phyloP scores from a whole-genome alignment of 805 yeast species.

The Lipomyces mesembrius region DNA sequence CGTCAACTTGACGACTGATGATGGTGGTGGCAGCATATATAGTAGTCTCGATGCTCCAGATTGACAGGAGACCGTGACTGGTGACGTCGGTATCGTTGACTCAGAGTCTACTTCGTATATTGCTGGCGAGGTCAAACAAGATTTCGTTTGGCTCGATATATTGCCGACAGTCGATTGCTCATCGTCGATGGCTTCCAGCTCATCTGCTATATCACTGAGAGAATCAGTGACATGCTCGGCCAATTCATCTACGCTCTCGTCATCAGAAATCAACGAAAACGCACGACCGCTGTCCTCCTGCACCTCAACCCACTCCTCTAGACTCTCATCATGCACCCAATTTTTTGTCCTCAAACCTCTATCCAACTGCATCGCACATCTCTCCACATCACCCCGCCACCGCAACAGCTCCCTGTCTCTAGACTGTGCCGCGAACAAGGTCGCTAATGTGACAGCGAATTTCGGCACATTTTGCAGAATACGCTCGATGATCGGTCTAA shows the following conservation, averaged over 20 bases:
- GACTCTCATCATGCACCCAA: slow-evolving; percentile 27
- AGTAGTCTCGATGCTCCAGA: background rate
- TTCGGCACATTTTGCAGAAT: slow-evolving; percentile 18
- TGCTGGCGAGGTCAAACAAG: background rate
- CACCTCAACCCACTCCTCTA: slow-evolving; percentile 32
- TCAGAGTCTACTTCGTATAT: background rate
- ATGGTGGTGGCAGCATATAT: slow-evolving; percentile 12
- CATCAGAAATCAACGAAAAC: slow-evolving; percentile 1
- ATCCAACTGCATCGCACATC: slow-evolving; percentile 18
- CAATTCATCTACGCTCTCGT: slow-evolving; percentile 1
- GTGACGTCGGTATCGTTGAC: background rate
- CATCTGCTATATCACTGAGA: background rate
- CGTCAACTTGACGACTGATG: slow-evolving; percentile 20
- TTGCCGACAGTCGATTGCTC: slow-evolving; percentile 5
- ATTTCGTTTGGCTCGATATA: background rate
- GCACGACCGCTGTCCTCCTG: background rate
- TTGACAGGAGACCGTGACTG: background rate
- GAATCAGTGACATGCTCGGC: background rate
- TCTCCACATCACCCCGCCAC: slow-evolving; percentile 26
- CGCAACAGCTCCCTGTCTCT: background rate
- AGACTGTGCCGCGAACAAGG: background rate
- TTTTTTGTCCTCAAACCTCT: slow-evolving; percentile 12
- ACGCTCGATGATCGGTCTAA: slow-evolving; percentile 13
- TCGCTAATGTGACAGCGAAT: slow-evolving; percentile 18
- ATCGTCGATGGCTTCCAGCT: slow-evolving; percentile 4